These are phyloP conservation scores for Arabidopsis lyrata DNA, from an alignment of 441 rosid species.

Conservation along the genomic window DNA sequence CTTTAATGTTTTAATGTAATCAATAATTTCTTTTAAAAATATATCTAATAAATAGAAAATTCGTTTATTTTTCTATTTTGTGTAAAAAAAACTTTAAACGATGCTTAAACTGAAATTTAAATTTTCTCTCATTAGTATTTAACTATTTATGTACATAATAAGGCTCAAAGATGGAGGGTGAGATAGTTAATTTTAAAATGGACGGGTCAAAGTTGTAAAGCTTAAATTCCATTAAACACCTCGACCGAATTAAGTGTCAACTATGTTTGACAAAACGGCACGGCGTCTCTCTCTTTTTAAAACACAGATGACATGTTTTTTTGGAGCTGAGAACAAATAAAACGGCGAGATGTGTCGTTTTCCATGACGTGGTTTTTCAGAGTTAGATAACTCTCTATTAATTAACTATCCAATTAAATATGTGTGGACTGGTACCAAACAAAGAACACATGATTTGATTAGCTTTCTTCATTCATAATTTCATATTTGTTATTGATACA, in stretches of 20 bases:
- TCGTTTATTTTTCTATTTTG: too few species aligned
- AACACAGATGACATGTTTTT: not conserved
- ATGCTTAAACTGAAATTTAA: too few species aligned
- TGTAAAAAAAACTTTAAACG: too few species aligned
- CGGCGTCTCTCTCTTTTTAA: conserved; percentile 9
- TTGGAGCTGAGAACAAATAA: not conserved
- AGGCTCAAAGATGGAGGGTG: too few species aligned
- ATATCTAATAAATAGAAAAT: too few species aligned
- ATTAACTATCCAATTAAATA: not conserved
- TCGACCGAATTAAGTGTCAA: not conserved
- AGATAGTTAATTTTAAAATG: not conserved
- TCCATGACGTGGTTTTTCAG: conserved; percentile 22
- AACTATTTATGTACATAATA: too few species aligned
- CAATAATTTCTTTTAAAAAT: too few species aligned
- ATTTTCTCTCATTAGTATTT: too few species aligned
- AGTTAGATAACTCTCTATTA: conserved; percentile 21
- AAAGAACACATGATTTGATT: conserved; percentile 1
- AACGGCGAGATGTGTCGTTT: conserved; percentile 38
- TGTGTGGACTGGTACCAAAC: conserved; percentile 6
- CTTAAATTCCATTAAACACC: not conserved
- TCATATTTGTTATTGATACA: not conserved
- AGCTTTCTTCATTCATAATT: not conserved
- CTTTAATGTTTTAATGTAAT: too few species aligned
- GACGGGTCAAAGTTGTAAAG: not conserved
- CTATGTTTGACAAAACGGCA: conserved; percentile 31